These are phyloP conservation scores for Podosphaera xanthii DNA, from an alignment of 2,329 filamentous ascomycete genomes.

Conservation along the genomic window DNA sequence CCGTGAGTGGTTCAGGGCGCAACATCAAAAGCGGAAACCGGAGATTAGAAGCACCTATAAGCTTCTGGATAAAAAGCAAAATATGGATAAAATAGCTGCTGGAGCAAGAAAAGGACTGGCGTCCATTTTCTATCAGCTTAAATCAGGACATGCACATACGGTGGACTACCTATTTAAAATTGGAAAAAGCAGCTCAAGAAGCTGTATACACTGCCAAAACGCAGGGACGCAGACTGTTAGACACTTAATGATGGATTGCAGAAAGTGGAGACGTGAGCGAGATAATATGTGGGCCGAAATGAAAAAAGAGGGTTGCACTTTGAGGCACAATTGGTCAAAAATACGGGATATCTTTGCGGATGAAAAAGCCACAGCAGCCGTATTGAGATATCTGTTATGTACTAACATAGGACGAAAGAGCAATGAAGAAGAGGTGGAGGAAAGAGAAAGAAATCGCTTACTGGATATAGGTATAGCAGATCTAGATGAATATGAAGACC, in stretches of 20 bases:
- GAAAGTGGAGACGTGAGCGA: background rate
- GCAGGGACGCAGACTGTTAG: background rate
- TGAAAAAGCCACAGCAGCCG: too few species aligned
- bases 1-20: too few species aligned
- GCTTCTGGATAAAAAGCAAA: too few species aligned
- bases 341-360: background rate
- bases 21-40: too few species aligned
- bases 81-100: too few species aligned
- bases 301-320: background rate
- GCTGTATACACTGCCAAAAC: background rate
- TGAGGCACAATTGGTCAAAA: background rate
- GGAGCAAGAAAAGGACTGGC: background rate
- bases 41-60: background rate
- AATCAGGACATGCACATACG: background rate
- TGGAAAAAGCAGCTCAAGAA: background rate
- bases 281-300: background rate
- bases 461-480: background rate
- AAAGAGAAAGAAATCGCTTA: background rate
- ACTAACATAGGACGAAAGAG: too few species aligned
- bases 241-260: background rate
- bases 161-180: background rate
- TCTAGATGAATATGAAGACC: too few species aligned
- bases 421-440: background rate
- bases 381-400: too few species aligned
- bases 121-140: background rate